Conservation (phyloP, 163 green algal genomes). For the Chlamydomonas reinhardtii region DNA sequence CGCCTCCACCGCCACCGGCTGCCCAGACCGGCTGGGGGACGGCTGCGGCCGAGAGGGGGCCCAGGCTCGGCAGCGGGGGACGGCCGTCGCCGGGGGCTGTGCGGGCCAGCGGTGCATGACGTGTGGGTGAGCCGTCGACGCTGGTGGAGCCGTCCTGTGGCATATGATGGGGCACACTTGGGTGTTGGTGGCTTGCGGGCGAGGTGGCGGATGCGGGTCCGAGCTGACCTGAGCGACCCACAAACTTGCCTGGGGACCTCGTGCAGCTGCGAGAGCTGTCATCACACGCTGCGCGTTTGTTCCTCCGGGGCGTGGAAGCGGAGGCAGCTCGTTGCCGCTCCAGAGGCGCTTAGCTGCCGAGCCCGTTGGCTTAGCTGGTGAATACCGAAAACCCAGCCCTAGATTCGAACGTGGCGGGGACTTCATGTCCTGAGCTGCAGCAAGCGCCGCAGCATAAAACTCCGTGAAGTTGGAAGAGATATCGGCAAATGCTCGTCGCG, state of each 20-base stretch:
- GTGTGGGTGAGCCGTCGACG: too few species aligned
- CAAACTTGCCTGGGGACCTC: not conserved
- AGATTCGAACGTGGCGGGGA: not conserved
- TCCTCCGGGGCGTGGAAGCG: not conserved
- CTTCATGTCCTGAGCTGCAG: not conserved
- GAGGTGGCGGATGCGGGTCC: too few species aligned
- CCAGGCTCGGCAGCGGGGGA: too few species aligned
- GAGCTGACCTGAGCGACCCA: too few species aligned
- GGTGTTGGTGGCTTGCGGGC: too few species aligned
- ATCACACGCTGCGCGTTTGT: not conserved
- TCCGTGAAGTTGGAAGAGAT: slow-evolving; percentile 13
- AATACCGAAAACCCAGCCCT: not conserved
- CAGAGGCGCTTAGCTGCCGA: not conserved
- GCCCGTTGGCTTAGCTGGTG: not conserved
- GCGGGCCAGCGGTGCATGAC: too few species aligned
- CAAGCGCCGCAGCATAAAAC: slow-evolving; percentile 15
- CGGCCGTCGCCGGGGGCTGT: too few species aligned
- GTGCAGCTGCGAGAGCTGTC: not conserved
- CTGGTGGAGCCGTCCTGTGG: too few species aligned
- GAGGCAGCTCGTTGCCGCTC: slow-evolving; percentile 12
- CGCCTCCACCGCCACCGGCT: too few species aligned
- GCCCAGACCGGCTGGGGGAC: too few species aligned
- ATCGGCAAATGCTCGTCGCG: slow-evolving; percentile 1
- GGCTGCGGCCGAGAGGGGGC: too few species aligned
- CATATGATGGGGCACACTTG: too few species aligned